Evolutionary conservation across 306 rosid genomes (phyloP).

Genomic region (Fagus sylvatica): DNA sequence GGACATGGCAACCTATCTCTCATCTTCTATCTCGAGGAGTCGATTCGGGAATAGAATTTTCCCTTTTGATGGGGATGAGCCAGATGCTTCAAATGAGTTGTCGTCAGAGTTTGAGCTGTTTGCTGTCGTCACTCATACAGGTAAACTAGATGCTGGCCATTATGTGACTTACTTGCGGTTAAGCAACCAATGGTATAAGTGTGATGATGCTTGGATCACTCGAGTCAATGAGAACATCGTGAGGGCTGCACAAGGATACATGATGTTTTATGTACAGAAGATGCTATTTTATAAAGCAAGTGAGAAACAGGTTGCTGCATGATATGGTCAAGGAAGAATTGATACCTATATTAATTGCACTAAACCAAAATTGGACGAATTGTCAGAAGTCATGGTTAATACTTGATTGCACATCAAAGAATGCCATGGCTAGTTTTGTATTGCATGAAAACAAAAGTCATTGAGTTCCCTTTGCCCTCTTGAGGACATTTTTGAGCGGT

Average conservation of each 20-base stretch:
- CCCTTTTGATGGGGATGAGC: conserved; percentile 72
- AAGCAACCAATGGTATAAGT: conserved; percentile 84
- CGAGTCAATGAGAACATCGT: conserved; percentile 79
- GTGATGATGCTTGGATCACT: conserved; percentile 95
- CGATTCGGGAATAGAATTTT: conserved; percentile 82
- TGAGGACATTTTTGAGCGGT: conserved; percentile 21
- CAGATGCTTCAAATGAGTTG: conserved; percentile 54
- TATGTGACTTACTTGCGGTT: conserved; percentile 84
- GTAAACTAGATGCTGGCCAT: conserved; percentile 92
- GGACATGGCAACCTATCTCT: conserved; percentile 86
- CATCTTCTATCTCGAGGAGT: conserved; percentile 77
- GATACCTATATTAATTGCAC: conserved; percentile 4
- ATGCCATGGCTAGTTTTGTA: conserved; percentile 40
- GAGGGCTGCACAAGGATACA: conserved; percentile 91
- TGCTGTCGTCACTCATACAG: conserved; percentile 85
- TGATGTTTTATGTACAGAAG: conserved; percentile 98
- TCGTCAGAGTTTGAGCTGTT: conserved; percentile 89
- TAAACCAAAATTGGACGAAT: conserved; percentile 18
- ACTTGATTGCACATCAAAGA: conserved; percentile 27
- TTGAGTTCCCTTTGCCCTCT: conserved; percentile 26
- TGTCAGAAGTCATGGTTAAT: conserved; percentile 34
- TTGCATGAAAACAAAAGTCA: conserved; percentile 20
- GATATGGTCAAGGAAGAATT: conserved; percentile 24
- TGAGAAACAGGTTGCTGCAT: conserved; percentile 60
- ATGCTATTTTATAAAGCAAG: conserved; percentile 78